phyloP scores from a whole-genome alignment of 495 filamentous ascomycete species.

The Neurospora sp. region DNA sequence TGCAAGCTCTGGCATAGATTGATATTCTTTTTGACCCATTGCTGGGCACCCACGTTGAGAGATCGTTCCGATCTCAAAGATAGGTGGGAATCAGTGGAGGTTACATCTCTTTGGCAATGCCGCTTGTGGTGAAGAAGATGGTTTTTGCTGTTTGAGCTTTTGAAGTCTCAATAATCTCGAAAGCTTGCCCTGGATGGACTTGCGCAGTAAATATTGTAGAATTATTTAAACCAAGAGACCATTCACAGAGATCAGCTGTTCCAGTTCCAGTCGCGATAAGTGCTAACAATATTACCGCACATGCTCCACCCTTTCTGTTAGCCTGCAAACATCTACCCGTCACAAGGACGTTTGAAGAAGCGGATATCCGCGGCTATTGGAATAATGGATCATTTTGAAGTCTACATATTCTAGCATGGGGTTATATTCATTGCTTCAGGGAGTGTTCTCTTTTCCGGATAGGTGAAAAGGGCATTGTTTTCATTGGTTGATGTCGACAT shows the following conservation, averaged over 20 bases:
- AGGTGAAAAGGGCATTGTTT: neutral
- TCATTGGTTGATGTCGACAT: neutral
- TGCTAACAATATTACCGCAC: neutral
- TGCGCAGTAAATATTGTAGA: neutral
- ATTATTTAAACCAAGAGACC: neutral
- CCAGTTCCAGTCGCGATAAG: neutral
- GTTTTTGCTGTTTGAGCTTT: no score
- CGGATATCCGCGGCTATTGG: neutral
- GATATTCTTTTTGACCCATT: neutral
- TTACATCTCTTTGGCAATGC: neutral
- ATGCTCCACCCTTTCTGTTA: neutral
- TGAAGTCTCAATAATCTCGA: no score
- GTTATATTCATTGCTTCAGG: neutral
- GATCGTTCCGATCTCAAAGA: neutral
- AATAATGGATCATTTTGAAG: neutral
- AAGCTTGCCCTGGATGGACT: no score
- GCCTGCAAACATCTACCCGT: neutral
- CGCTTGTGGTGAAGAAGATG: neutral
- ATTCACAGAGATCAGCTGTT: neutral
- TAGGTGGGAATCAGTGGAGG: neutral
- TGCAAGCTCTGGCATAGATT: neutral
- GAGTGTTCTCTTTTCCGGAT: neutral
- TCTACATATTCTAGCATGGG: neutral
- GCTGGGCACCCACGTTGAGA: neutral
- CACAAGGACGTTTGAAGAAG: neutral